phyloP scores from a whole-genome alignment of 139 green algal species.

The Auxenochlorella pyrenoidosa region DNA sequence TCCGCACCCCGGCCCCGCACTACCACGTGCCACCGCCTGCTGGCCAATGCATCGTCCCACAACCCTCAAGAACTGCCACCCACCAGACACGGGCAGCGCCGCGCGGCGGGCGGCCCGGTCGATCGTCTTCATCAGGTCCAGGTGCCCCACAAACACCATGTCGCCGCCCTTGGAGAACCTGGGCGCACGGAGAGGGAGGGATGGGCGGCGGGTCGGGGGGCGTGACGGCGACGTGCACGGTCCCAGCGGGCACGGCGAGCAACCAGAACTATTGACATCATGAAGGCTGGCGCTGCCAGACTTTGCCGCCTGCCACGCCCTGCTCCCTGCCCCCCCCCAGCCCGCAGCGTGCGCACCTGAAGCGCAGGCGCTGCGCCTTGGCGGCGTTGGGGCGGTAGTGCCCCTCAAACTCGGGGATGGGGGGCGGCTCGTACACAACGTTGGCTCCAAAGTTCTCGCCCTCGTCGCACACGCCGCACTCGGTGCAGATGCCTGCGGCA shows the following conservation, averaged over 20 bases:
- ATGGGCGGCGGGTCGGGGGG: too few relatives aligned
- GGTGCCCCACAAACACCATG: slow-evolving; percentile 76
- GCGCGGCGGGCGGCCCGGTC: slow-evolving; percentile 72
- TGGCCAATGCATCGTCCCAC: too few relatives aligned
- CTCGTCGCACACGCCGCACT: slow-evolving; percentile 84
- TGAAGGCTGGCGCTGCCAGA: too few relatives aligned
- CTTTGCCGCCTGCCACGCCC: too few relatives aligned
- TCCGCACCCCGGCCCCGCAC: too few relatives aligned
- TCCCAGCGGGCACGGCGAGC: too few relatives aligned
- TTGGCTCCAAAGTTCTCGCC: slow-evolving; percentile 61
- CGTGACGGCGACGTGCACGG: too few relatives aligned
- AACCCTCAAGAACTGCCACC: background rate
- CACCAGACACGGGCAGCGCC: slow-evolving; percentile 55
- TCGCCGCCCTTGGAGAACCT: slow-evolving; percentile 63
- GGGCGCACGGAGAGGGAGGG: background rate
- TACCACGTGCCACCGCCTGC: too few relatives aligned
- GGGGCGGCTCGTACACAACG: slow-evolving; percentile 67
- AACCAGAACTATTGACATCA: too few relatives aligned
- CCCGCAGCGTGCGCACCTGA: slow-evolving; percentile 43
- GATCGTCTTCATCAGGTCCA: slow-evolving; percentile 71
- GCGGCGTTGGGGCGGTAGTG: slow-evolving; percentile 55
- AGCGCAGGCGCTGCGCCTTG: slow-evolving; percentile 57
- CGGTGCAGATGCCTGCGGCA: slow-evolving; percentile 58
- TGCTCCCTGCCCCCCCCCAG: too few relatives aligned
- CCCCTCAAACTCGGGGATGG: slow-evolving; percentile 69